phyloP scores from a whole-genome alignment of 768 basidiomycete species.

The Postia placenta region DNA sequence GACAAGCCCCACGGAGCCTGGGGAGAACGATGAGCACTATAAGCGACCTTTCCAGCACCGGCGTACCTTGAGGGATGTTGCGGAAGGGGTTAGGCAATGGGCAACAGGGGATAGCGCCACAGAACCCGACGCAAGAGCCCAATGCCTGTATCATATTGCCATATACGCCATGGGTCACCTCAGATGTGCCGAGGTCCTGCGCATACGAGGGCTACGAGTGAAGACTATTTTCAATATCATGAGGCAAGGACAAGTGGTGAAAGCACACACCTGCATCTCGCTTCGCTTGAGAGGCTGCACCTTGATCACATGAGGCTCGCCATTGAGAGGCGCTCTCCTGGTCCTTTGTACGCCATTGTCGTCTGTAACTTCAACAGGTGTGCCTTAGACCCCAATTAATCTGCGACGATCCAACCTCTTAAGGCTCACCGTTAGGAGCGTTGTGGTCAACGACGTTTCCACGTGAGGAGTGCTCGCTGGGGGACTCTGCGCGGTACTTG shows the following conservation, averaged over 20 bases:
- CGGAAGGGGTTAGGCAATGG: conserved; percentile 83
- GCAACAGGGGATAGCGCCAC: conserved; percentile 79
- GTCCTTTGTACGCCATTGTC: conserved; percentile 25
- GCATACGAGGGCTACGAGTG: conserved; percentile 77
- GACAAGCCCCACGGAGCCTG: conserved; percentile 86
- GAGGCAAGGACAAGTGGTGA: neutral
- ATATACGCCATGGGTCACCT: conserved; percentile 80
- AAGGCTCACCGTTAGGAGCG: conserved; percentile 51
- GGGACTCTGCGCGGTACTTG: conserved; percentile 47
- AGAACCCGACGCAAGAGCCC: conserved; percentile 59
- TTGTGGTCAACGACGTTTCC: conserved; percentile 63
- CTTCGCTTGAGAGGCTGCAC: conserved; percentile 82
- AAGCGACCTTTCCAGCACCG: neutral
- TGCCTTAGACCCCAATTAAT: neutral
- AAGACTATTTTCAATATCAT: conserved; percentile 3
- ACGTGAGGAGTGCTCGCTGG: conserved; percentile 28
- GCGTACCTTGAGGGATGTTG: conserved; percentile 75
- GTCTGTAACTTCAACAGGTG: conserved; percentile 57
- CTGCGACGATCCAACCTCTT: neutral
- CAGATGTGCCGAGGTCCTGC: conserved; percentile 74
- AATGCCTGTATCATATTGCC: conserved; percentile 73
- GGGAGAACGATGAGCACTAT: conserved; percentile 17
- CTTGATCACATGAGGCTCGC: conserved; percentile 45
- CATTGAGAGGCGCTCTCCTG: neutral
- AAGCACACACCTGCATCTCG: conserved; percentile 73